Evolutionary conservation across 257 asterid species (phyloP).

Genomic region (Paulownia fortunei): DNA sequence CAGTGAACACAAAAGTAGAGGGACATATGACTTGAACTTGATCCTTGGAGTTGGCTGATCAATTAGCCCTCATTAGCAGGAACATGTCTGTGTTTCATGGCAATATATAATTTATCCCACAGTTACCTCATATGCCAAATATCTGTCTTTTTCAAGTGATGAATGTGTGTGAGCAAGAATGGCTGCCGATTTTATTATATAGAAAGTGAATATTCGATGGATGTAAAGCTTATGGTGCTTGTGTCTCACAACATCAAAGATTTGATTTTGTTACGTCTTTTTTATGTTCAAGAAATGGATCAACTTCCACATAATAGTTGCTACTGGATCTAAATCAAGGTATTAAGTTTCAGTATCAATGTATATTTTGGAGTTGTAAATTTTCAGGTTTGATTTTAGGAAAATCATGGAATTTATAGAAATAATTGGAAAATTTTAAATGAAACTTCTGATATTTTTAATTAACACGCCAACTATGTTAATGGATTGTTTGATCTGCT

Average conservation of each 20-base stretch:
- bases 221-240: not conserved
- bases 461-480: not conserved
- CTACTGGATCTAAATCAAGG: not conserved
- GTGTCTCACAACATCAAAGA: not conserved
- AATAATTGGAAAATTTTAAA: no score
- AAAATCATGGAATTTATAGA: not conserved
- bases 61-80: constrained; percentile 5
- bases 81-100: not conserved
- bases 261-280: not conserved
- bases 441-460: no score
- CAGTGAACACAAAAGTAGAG: not conserved
- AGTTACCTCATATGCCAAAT: not conserved
- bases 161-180: constrained; percentile 21
- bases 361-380: not conserved
- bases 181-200: not conserved
- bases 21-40: not conserved
- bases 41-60: not conserved
- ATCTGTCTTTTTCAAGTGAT: not conserved
- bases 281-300: no score
- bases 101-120: not conserved
- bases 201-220: not conserved
- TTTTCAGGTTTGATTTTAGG: not conserved
- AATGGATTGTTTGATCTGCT: not conserved
- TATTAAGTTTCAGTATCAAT: not conserved
- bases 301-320: not conserved